These are phyloP conservation scores for Panicum miliaceum DNA, from an alignment of 176 grass and related monocot species.

Conservation along the genomic window DNA sequence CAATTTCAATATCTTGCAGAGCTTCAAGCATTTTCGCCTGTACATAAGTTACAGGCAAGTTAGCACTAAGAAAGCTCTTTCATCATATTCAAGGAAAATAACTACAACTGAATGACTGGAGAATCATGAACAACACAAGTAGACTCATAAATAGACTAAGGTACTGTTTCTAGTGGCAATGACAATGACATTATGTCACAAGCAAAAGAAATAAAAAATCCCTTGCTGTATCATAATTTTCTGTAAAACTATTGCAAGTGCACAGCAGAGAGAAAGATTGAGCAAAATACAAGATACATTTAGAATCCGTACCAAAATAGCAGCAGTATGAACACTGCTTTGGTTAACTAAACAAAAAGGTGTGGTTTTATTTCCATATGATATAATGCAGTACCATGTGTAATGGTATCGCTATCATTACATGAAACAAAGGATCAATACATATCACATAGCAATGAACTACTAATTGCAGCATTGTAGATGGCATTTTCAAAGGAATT, in stretches of 20 bases:
- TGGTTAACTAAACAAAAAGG: not conserved
- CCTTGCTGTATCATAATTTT: conserved; percentile 2
- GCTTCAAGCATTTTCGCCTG: conserved; percentile 98
- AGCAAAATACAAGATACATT: conserved; percentile 17
- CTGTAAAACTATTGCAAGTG: not conserved
- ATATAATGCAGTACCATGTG: not conserved
- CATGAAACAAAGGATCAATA: not conserved
- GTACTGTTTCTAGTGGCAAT: not conserved
- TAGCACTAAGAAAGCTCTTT: conserved; percentile 25
- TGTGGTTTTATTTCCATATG: conserved; percentile 3
- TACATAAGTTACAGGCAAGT: conserved; percentile 14
- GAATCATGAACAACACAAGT: conserved; percentile 21
- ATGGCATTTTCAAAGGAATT: not conserved
- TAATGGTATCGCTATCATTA: not conserved
- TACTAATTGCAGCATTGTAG: conserved; percentile 1
- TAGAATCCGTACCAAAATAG: conserved; percentile 21
- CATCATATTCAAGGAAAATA: conserved; percentile 29
- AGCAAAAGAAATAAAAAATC: not conserved
- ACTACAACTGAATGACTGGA: not conserved
- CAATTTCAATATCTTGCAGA: conserved; percentile 98
- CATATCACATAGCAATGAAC: not conserved
- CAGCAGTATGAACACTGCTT: not conserved
- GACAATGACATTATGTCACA: conserved; percentile 18
- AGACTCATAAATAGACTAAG: conserved; percentile 2
- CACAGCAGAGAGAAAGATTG: not conserved